Evolutionary conservation across 2,329 filamentous ascomycete genomes (phyloP), one percentile per base, ranked within the genome.

Genomic region (Penicillium fuscoglaucum): DNA sequence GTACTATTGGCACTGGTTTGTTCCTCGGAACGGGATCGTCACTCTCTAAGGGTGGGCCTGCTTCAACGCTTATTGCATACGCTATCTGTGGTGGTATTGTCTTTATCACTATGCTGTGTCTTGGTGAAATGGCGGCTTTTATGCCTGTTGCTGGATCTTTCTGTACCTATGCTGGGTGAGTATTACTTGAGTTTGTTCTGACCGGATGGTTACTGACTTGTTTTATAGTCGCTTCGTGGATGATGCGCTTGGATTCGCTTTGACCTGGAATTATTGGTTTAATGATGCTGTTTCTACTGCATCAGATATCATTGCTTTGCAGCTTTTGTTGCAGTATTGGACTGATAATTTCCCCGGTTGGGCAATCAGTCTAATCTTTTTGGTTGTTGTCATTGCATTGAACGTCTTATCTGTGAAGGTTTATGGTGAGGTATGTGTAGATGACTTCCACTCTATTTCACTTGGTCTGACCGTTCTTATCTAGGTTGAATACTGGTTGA

Each of bases 21-120:
- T 88, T 88, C 62, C 76, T 88, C 6, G 85, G 85, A 31, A 86
- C 84, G 0, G 85, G 85, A 10, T 84, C 83, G 67, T 82, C 84
- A 4, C 72, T 88, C 40, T 79, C 83, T 1, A 85, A 79, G 0
- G 85, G 83, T 31, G 85, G 85, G 0, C 85, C 85, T 5, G 84
- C 82, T 0, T 84, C 83, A 4, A 79, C 86, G 64, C 73, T 87
- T 12, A 79, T 87, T 44, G 79, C 79, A 35, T 87, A 85, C 64
- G 72, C 79, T 45, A 82, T 86, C 60, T 80, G 83, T 52, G 84
- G 84, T 26, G 79, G 64, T 8, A 85, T 87, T 58, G 81, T 87
- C 26, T 84, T 84, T 58, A 71, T 83, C 15, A 85, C 83, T 2
- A 86, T 87, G 83, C 65, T 85, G 59, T 79, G 78, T 28, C 66